These are phyloP conservation scores for Plantago rigida DNA, from an alignment of 305 asterid genomes.

Conservation along the genomic window DNA sequence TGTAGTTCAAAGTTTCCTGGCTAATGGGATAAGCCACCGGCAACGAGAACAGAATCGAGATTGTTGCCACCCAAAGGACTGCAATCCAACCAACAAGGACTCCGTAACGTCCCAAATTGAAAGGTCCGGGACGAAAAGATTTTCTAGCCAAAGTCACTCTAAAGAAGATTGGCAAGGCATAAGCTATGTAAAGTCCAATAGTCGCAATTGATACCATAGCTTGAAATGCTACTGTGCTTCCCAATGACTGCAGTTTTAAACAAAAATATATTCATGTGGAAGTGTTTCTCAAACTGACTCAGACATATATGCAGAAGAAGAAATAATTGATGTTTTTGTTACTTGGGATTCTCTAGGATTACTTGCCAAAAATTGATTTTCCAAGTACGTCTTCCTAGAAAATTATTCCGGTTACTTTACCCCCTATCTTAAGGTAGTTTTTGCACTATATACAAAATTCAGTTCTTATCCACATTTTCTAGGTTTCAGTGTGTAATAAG, in stretches of 20 bases:
- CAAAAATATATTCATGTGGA: not conserved
- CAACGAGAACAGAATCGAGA: conserved; percentile 81
- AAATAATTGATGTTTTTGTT: too few species aligned
- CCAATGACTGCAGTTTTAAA: conserved; percentile 60
- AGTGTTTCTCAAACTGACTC: too few species aligned
- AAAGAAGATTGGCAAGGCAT: conserved; percentile 77
- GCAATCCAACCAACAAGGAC: conserved; percentile 65
- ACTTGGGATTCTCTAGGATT: too few species aligned
- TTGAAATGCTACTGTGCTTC: conserved; percentile 87
- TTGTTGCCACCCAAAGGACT: conserved; percentile 71
- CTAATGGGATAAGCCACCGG: conserved; percentile 78
- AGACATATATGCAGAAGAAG: too few species aligned
- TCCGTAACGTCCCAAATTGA: conserved; percentile 70
- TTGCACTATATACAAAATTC: too few species aligned
- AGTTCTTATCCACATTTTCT: too few species aligned
- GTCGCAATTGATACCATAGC: conserved; percentile 97
- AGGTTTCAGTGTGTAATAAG: too few species aligned
- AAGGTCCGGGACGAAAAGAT: conserved; percentile 68
- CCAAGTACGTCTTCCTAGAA: too few species aligned
- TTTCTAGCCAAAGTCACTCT: conserved; percentile 78
- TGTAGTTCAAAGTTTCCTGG: conserved; percentile 66
- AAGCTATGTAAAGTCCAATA: conserved; percentile 84
- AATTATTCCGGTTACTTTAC: too few species aligned
- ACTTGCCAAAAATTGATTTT: too few species aligned
- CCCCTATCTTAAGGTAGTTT: too few species aligned